Evolutionary conservation across 2,329 filamentous ascomycete species (phyloP), one percentile per base, ranked within the genome.

Genomic region (Aspergillus phoenicis): DNA sequence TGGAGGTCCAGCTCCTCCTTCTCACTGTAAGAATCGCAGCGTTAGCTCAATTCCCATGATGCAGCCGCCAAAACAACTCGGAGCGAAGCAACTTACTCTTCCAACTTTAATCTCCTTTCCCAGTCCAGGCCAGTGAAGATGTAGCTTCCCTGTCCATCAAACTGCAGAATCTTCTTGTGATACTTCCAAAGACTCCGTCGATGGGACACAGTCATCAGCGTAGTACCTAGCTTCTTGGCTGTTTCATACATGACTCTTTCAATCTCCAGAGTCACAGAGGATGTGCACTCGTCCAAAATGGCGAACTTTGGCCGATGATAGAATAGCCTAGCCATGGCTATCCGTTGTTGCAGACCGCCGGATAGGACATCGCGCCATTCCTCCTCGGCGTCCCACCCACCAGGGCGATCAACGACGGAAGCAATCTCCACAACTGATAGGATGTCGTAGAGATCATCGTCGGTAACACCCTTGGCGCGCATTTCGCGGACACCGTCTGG

Each of bases 221-320:
- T 98, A 70, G 97, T 95, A 3, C 91, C 93, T 17, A 97, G 80
- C 17, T 86, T 84, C 83, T 99, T 98, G 54, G 95, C 95, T 58
- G 92, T 93, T 69, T 97, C 94, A 77, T 99, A 99, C 93, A 99
- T 98, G 73, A 92, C 85, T 74, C 92, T 90, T 73, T 99, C 95
- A 62, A 93, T 93, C 68, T 98, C 94, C 28, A 97, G 84, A 15
- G 96, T 97, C n/a, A 99, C 92, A 56, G 88, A 92, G 59, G 89
- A 93, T 6, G 95, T 99, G 78, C 95, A 99, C 80, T 99, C 95
- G 75, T 99, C 95, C 39, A 99, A 82, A 67, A 99, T 99, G 10
- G 95, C 95, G 75, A 97, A 98, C 69, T 90, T 89, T 0, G 94
- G 94, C 8, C 87, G 84, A 78, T 98, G 94, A 78, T 98, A 98